Base-by-base conservation (phyloP, 2,329 filamentous ascomycete species). In the Triangularia verruculosa region DNA sequence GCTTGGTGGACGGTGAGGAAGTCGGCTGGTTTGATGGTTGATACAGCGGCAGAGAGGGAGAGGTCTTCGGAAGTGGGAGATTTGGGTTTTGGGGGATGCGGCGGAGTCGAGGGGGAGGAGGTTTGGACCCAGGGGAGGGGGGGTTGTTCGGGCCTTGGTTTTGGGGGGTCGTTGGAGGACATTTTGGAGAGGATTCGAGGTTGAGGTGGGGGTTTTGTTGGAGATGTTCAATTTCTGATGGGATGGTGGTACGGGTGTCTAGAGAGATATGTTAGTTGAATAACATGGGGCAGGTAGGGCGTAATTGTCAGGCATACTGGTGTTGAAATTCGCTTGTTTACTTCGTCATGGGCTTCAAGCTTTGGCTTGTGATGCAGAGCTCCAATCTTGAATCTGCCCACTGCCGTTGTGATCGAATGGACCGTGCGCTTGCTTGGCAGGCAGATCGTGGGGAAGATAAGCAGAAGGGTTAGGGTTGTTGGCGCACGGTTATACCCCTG, bases 1-100 rank as follows among this genome's bases (percentile, higher is more conserved):
- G 87, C 85, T 75, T 90, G 89, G 75, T 93, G 89, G 60, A 96
- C 80, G 53, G 86, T 85, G 53, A 86, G 76, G 67, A 93, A 90
- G 71, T 94, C 91, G 43, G 88, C 81, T 43, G 82, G 73, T 66
- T 87, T 87, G 66, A 94, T 87, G 56, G 83, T 85, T 66, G 86
- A 84, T 57, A 93, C 80, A 0, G 86, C 90, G 51, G 92, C 87
- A 39, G 76, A 75, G n/a, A 88, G 74, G 76, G 61, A 47, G 2
- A 32, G 61, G 20, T 28, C 34, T 24, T 30, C 20, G n/a, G n/a
- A n/a, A n/a, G 24, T 20, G 17, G 28, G 56, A 32, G 20, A 13
- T 39, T 25, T 17, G 22, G 51, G 24, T 55, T 12, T 53, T 28
- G 34, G 28, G 47, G 30, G 24, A 25, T 15, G 43, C 15, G 47